phyloP scores from a whole-genome alignment of 1,139 yeast species.

The Suhomyces terraborum region DNA sequence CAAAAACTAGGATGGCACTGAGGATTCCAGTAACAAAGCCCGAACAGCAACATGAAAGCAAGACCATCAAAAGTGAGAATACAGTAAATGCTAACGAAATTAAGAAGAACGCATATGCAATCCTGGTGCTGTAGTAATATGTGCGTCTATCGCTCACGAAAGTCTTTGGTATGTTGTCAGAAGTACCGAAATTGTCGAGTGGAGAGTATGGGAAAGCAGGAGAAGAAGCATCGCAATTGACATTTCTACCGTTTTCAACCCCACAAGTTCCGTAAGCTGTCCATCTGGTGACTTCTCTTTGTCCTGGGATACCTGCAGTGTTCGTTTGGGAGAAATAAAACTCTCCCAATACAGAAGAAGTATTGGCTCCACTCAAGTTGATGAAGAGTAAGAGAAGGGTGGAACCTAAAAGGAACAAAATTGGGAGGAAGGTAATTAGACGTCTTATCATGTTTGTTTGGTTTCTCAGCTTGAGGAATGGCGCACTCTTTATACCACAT shows the following conservation, averaged over 20 bases:
- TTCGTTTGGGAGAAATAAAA: slow-evolving; percentile 76
- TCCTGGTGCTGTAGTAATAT: slow-evolving; percentile 64
- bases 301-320: slow-evolving; percentile 54
- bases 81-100: slow-evolving; percentile 60
- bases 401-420: slow-evolving; percentile 40
- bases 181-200: slow-evolving; percentile 51
- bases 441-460: slow-evolving; percentile 19
- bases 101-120: slow-evolving; percentile 68
- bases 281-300: slow-evolving; percentile 58
- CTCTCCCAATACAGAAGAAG: slow-evolving; percentile 45
- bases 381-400: slow-evolving; percentile 60
- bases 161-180: slow-evolving; percentile 46
- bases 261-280: slow-evolving; percentile 69
- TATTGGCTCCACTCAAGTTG: slow-evolving; percentile 62
- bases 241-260: slow-evolving; percentile 35
- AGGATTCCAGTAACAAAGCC: slow-evolving; percentile 28
- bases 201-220: slow-evolving; percentile 76
- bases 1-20: slow-evolving; percentile 21
- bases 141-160: slow-evolving; percentile 48
- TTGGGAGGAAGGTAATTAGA: slow-evolving; percentile 28
- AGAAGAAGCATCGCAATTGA: slow-evolving; percentile 45
- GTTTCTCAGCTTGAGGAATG: no score
- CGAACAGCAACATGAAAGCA: slow-evolving; percentile 10
- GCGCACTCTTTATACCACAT: no score
- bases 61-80: slow-evolving; percentile 35